phyloP scores from a whole-genome alignment of 2,329 filamentous ascomycete genomes.

The Aspergillus transmontanensis region DNA sequence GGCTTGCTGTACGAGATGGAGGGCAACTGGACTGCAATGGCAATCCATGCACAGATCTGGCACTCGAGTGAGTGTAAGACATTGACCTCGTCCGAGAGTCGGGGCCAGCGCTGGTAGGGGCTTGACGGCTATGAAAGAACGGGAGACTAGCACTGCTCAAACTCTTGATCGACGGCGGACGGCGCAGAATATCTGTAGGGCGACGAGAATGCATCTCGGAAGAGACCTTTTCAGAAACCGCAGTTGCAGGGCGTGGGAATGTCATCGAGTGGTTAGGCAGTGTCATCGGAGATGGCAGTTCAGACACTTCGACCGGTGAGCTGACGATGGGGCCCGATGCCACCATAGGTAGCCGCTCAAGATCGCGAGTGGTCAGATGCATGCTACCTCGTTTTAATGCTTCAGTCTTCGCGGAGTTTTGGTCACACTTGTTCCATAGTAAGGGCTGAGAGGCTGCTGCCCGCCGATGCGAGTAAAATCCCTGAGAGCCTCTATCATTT shows the following conservation, averaged over 20 bases:
- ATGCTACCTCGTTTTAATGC: conserved; percentile 12
- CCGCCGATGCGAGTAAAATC: conserved; percentile 19
- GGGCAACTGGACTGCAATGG: conserved; percentile 16
- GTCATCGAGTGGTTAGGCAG: conserved; percentile 25
- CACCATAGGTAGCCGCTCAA: conserved; percentile 6
- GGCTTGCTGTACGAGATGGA: conserved; percentile 23
- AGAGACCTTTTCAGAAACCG: conserved; percentile 22
- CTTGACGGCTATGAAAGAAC: conserved; percentile 19
- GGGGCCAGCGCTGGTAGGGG: conserved; percentile 10
- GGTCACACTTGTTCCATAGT: conserved; percentile 12
- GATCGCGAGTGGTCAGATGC: conserved; percentile 13
- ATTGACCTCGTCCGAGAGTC: conserved; percentile 20
- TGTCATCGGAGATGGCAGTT: conserved; percentile 19
- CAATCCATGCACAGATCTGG: conserved; percentile 18
- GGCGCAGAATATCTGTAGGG: conserved; percentile 22
- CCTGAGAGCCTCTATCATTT: neutral
- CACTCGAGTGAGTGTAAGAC: conserved; percentile 22
- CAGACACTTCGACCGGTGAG: conserved; percentile 28
- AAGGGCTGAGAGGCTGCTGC: conserved; percentile 22
- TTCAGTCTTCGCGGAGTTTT: neutral
- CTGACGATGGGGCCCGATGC: conserved; percentile 15
- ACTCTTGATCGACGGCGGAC: conserved; percentile 30
- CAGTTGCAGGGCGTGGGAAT: conserved; percentile 26
- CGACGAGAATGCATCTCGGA: conserved; percentile 15
- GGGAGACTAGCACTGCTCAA: conserved; percentile 25